phyloP scores from a whole-genome alignment of 495 filamentous ascomycete genomes.

The Tuber microsphaerosporum region DNA sequence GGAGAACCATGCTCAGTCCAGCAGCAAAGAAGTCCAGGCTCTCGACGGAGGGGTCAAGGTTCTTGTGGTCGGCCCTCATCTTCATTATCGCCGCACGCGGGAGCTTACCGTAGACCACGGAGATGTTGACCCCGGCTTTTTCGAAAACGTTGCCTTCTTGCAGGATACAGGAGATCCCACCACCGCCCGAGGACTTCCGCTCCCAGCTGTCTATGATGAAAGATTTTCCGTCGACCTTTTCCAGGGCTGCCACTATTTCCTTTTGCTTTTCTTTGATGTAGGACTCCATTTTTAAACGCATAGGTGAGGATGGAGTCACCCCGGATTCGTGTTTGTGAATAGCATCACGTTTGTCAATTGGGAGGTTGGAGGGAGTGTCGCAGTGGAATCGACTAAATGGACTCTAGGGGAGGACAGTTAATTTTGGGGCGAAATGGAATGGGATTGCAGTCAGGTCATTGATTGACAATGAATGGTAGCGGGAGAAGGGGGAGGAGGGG shows the following conservation, averaged over 20 bases:
- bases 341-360: conserved; percentile 67
- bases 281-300: conserved; percentile 95
- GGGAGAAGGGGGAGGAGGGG: not conserved
- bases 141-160: conserved; percentile 97
- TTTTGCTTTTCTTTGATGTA: conserved; percentile 88
- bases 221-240: conserved; percentile 68
- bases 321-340: conserved; percentile 59
- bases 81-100: conserved; percentile 80
- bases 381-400: conserved; percentile 26
- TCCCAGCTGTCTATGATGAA: conserved; percentile 83
- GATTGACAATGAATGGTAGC: not conserved
- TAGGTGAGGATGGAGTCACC: conserved; percentile 67
- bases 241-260: conserved; percentile 72
- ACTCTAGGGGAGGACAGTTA: not conserved
- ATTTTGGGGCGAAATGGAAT: not conserved
- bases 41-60: conserved; percentile 63
- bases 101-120: conserved; percentile 86
- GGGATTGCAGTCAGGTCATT: not conserved
- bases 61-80: conserved; percentile 95
- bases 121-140: conserved; percentile 94
- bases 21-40: conserved; percentile 90
- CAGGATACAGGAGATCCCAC: conserved; percentile 81
- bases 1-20: conserved; percentile 83
- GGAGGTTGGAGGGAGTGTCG: conserved; percentile 43
- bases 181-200: conserved; percentile 73